These are phyloP conservation scores for Hymenoscyphus infarciens DNA, from an alignment of 2,329 filamentous ascomycete genomes.

Conservation along the genomic window DNA sequence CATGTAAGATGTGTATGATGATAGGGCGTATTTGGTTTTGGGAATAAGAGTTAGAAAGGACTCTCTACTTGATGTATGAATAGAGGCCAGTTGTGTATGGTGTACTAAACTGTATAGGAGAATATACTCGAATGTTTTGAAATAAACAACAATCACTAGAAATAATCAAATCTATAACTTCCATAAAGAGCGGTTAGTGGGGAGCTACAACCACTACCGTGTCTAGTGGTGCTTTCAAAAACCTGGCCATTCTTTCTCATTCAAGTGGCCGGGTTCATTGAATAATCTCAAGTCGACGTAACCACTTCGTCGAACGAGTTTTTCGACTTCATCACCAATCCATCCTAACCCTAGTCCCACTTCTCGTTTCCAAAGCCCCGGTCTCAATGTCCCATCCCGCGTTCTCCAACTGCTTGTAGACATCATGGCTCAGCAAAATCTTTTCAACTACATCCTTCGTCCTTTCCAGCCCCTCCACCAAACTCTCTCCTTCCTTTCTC, in stretches of 20 bases:
- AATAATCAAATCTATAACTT: background rate
- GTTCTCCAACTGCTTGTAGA: conserved; percentile 35
- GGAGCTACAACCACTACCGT: no score
- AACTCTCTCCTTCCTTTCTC: conserved; percentile 2
- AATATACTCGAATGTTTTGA: background rate
- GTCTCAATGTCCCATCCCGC: conserved; percentile 65
- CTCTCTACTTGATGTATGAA: conserved; percentile 1
- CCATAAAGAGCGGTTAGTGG: no score
- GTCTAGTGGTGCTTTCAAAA: no score
- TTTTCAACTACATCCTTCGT: conserved; percentile 3
- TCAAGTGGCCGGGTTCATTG: no score
- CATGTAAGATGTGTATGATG: background rate
- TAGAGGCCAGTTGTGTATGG: background rate
- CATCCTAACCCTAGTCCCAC: conserved; percentile 41
- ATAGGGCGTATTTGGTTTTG: background rate
- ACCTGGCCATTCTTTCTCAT: no score
- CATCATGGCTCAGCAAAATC: conserved; percentile 25
- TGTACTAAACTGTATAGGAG: conserved; percentile 7
- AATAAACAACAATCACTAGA: background rate
- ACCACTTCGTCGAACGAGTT: no score
- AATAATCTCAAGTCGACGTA: no score
- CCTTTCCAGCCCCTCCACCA: conserved; percentile 12
- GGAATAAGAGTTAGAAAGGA: background rate
- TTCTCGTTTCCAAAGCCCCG: conserved; percentile 62
- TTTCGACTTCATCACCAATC: background rate